Evolutionary conservation across 1,139 yeast genomes (phyloP).

Genomic region (Suhomyces bolitotheri): DNA sequence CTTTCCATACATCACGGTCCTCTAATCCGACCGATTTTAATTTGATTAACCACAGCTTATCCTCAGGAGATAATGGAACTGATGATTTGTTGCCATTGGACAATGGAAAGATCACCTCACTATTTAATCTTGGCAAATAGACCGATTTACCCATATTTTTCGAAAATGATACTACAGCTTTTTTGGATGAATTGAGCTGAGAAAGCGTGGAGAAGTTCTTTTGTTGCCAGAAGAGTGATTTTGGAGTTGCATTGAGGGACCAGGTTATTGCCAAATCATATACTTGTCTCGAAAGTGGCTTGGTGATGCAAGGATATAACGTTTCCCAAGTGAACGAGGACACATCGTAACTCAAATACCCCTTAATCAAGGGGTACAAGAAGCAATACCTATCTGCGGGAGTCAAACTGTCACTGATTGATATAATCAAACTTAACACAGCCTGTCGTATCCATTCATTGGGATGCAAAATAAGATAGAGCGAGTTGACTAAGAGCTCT

Average conservation of each 20-base stretch:
- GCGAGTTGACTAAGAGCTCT: conserved; percentile 35
- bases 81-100: conserved; percentile 18
- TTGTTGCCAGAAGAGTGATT: conserved; percentile 78
- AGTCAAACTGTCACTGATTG: conserved; percentile 61
- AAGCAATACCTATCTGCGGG: conserved; percentile 83
- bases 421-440: conserved; percentile 59
- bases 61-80: conserved; percentile 56
- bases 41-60: conserved; percentile 71
- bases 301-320: conserved; percentile 61
- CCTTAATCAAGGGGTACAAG: conserved; percentile 77
- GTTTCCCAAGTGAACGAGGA: conserved; percentile 64
- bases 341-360: conserved; percentile 75
- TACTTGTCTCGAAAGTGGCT: conserved; percentile 65
- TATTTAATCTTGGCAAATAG: conserved; percentile 30
- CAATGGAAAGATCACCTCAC: conserved; percentile 18
- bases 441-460: conserved; percentile 83
- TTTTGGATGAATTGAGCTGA: conserved; percentile 14
- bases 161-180: conserved; percentile 25
- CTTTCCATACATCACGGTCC: conserved; percentile 80
- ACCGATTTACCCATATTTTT: conserved; percentile 44
- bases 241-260: conserved; percentile 62
- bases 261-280: conserved; percentile 69
- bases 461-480: conserved; percentile 66
- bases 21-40: conserved; percentile 69
- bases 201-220: conserved; percentile 30